Percentiles rank a stretch among this genome's conserved stretches.
Evolutionary conservation across 2,329 filamentous ascomycete species (phyloP).

Genomic region (Nothomitra cinnamomea): DNA sequence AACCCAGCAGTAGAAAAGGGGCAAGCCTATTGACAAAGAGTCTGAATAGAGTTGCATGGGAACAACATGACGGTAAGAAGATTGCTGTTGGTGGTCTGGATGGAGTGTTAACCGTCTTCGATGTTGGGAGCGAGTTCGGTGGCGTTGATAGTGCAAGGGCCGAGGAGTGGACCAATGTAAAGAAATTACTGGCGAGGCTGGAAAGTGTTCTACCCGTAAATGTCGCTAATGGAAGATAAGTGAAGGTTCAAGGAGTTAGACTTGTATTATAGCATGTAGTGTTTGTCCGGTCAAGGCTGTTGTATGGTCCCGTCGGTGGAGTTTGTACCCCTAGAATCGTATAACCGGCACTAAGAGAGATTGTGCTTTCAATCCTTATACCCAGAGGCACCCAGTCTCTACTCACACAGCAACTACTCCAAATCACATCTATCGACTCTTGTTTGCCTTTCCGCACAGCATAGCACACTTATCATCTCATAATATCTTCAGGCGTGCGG

Average conservation of each 20-base stretch:
- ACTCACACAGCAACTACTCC: no score
- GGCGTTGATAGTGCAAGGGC: slow-evolving; percentile 68
- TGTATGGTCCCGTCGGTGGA: not conserved
- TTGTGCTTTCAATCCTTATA: no score
- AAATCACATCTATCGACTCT: no score
- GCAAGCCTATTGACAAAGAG: slow-evolving; percentile 61
- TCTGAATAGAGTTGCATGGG: slow-evolving; percentile 90
- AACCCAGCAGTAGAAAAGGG: slow-evolving; percentile 50
- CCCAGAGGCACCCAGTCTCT: no score
- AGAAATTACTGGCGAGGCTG: slow-evolving; percentile 66
- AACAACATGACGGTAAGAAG: slow-evolving; percentile 70
- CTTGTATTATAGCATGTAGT: not conserved
- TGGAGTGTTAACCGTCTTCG: slow-evolving; percentile 79
- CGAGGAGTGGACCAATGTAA: slow-evolving; percentile 88
- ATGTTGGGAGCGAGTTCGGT: slow-evolving; percentile 67
- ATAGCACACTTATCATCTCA: no score
- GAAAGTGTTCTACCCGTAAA: slow-evolving; percentile 26
- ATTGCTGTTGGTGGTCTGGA: slow-evolving; percentile 86
- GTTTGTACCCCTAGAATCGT: not conserved
- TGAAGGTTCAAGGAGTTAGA: not conserved
- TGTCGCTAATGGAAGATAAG: not conserved
- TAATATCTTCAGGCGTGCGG: not conserved
- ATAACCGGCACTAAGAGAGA: not conserved
- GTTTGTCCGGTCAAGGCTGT: not conserved
- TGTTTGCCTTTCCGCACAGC: no score